Percentiles rank a stretch among this genome's conserved stretches.
Conservation (phyloP, 2,329 filamentous ascomycete genomes). For the Phialemoniopsis sp. region DNA sequence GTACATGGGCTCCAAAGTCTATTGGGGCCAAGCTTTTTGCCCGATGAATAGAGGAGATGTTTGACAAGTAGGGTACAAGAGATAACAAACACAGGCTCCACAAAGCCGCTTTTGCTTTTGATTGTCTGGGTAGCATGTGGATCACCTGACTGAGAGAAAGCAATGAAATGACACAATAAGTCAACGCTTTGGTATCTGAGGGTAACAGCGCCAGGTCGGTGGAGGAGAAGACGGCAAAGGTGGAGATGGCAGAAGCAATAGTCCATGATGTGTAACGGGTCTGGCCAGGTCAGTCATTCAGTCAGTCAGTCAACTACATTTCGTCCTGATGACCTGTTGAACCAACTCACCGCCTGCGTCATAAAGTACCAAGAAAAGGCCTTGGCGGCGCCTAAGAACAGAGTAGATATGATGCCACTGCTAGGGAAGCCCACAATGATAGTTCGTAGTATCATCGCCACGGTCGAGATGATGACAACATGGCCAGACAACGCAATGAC, state of each 20-base stretch:
- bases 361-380: conserved; percentile 28
- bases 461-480: conserved; percentile 10
- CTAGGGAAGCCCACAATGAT: conserved; percentile 16
- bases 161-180: conserved; percentile 19
- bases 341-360: conserved; percentile 20
- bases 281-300: conserved; percentile 12
- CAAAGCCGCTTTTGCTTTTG: conserved; percentile 17
- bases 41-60: conserved; percentile 15
- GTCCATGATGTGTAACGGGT: conserved; percentile 24
- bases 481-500: conserved; percentile 17
- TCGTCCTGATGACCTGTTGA: neutral
- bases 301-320: too few relatives aligned
- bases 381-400: conserved; percentile 22
- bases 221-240: conserved; percentile 24
- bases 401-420: conserved; percentile 4
- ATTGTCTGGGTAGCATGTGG: conserved; percentile 21
- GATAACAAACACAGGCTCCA: conserved; percentile 24
- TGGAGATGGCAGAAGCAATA: conserved; percentile 18
- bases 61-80: conserved; percentile 22
- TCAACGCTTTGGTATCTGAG: conserved; percentile 17
- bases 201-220: conserved; percentile 19
- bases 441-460: conserved; percentile 10
- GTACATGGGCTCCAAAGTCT: conserved; percentile 10
- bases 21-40: conserved; percentile 7
- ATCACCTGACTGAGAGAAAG: conserved; percentile 24